Evolutionary conservation across 2,329 filamentous ascomycete species (phyloP).

Genomic region (Colletotrichum sp.): DNA sequence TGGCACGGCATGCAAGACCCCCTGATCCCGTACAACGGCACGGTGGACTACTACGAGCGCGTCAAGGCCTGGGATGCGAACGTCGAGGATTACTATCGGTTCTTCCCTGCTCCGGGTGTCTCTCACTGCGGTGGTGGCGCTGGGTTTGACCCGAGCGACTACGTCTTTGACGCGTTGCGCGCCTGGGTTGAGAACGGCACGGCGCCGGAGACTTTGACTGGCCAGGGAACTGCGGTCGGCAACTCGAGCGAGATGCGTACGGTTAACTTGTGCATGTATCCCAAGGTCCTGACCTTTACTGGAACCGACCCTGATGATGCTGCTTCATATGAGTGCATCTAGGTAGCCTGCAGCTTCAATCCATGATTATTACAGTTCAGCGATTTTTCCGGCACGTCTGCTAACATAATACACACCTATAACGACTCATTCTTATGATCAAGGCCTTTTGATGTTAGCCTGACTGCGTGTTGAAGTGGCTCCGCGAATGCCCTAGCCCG

Average conservation of each 20-base stretch:
- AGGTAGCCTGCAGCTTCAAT: not conserved
- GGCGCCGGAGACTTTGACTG: not conserved
- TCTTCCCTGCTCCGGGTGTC: conserved; percentile 61
- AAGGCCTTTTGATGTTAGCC: not conserved
- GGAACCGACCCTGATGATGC: not conserved
- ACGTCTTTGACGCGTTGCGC: not conserved
- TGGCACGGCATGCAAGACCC: conserved; percentile 37
- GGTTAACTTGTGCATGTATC: not conserved
- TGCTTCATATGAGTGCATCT: not conserved
- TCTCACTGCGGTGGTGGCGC: conserved; percentile 54
- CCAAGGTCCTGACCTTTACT: not conserved
- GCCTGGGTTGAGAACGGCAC: not conserved
- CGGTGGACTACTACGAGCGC: conserved; percentile 31
- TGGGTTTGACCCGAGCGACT: conserved; percentile 29
- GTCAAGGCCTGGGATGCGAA: conserved; percentile 8
- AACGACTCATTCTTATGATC: not conserved
- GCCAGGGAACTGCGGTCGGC: not conserved
- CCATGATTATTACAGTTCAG: not conserved
- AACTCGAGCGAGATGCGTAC: not conserved
- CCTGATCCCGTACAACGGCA: conserved; percentile 35
- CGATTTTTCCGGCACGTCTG: not conserved
- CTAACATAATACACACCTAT: not conserved
- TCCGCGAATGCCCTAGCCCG: not conserved
- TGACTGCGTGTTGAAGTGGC: not conserved
- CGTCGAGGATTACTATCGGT: conserved; percentile 54